Evolutionary conservation across 169 alveolate species (phyloP).

Genomic region (Cryptosporidium andersoni): DNA sequence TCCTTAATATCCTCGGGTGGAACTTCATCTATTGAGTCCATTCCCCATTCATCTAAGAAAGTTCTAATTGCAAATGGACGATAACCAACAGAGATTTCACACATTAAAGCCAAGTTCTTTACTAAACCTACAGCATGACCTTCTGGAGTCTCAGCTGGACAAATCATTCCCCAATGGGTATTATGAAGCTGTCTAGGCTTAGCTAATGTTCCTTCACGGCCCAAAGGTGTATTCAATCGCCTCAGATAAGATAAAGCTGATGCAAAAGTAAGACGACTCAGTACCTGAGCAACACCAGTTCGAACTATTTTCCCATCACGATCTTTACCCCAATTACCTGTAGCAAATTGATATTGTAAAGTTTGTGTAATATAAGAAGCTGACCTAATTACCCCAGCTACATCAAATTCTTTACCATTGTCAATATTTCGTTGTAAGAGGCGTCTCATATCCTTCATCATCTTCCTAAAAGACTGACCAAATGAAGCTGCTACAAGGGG

Average conservation of each 20-base stretch:
- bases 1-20: slow-evolving; percentile 89
- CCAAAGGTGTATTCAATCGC: slow-evolving; percentile 98
- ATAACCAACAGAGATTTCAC: slow-evolving; percentile 95
- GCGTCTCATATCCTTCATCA: slow-evolving; percentile 92
- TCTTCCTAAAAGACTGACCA: slow-evolving; percentile 92
- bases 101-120: slow-evolving; percentile 98
- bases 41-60: slow-evolving; percentile 89
- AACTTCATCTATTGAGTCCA: slow-evolving; percentile 86
- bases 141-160: slow-evolving; percentile 99
- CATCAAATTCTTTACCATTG: slow-evolving; percentile 88
- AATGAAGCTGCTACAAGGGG: slow-evolving; percentile 96
- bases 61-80: slow-evolving; percentile 85
- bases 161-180: slow-evolving; percentile 99
- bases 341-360: slow-evolving; percentile 89
- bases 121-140: slow-evolving; percentile 99
- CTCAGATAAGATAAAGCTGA: slow-evolving; percentile 98
- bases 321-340: slow-evolving; percentile 99
- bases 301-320: slow-evolving; percentile 94
- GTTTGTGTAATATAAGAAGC: slow-evolving; percentile 91
- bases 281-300: slow-evolving; percentile 97
- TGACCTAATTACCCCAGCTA: slow-evolving; percentile 88
- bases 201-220: slow-evolving; percentile 98
- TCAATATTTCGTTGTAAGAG: slow-evolving; percentile 90
- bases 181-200: slow-evolving; percentile 99
- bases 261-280: slow-evolving; percentile 97